Conservation (phyloP, 2,329 filamentous ascomycete genomes). For the Cercospora sp. region DNA sequence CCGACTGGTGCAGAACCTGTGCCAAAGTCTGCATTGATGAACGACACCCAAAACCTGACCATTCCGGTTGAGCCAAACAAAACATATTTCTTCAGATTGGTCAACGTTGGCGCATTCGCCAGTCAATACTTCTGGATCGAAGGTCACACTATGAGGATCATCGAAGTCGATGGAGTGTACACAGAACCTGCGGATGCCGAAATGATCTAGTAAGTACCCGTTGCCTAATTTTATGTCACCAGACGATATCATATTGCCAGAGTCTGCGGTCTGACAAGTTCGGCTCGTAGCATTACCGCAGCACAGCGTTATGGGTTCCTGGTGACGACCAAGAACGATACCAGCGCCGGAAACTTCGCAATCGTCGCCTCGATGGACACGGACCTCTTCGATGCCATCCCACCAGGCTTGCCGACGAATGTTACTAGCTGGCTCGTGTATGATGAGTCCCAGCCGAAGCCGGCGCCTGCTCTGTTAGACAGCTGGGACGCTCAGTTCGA, state of each 20-base stretch:
- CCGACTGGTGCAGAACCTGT: constrained; percentile 65
- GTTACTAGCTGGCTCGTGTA: constrained; percentile 60
- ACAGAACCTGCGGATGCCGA: constrained; percentile 61
- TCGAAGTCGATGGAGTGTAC: constrained; percentile 70
- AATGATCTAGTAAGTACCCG: constrained; percentile 53
- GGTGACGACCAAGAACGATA: constrained; percentile 60
- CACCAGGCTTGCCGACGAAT: constrained; percentile 66
- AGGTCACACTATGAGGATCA: constrained; percentile 63
- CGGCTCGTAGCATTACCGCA: constrained; percentile 53
- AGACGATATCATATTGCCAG: no score
- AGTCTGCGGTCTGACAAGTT: no score
- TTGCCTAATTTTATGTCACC: neutral
- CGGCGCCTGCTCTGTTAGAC: constrained; percentile 57
- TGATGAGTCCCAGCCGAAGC: constrained; percentile 49
- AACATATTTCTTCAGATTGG: constrained; percentile 65
- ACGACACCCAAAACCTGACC: constrained; percentile 56
- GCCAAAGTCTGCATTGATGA: constrained; percentile 65
- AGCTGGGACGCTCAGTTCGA: constrained; percentile 66
- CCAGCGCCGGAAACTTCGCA: constrained; percentile 57
- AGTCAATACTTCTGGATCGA: constrained; percentile 73
- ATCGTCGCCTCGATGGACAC: constrained; percentile 56
- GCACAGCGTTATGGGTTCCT: constrained; percentile 72
- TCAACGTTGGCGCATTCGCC: constrained; percentile 71
- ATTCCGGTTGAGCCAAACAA: constrained; percentile 53
- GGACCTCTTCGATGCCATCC: constrained; percentile 65